Evolutionary conservation across 1,284 basidiomycete species (phyloP), one percentile per base, ranked within the genome.

Genomic region (Sanghuangporus weigelae): DNA sequence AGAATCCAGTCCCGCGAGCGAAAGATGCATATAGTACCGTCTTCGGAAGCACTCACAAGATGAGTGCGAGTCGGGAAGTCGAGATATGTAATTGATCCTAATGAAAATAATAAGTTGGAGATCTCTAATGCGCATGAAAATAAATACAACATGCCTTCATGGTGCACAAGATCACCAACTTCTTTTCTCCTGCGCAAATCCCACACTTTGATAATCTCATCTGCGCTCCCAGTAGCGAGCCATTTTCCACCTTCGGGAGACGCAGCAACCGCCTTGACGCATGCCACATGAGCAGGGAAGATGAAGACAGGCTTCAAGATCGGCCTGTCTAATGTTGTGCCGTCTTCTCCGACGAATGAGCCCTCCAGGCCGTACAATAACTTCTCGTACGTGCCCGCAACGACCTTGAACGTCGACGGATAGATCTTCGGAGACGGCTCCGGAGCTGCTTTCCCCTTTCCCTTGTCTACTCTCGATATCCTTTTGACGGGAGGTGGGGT

Each of bases 181-280:
- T 98, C 96, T 73, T 96, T 96, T 71, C 88, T 78, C 72, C 94
- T 81, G 60, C 89, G 82, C 67, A 98, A 74, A 78, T 98, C 95
- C 96, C 96, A 98, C n/a, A 98, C 89, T 74, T 98, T 98, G 72
- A 98, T 81, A 62, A 95, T 92, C 77, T 98, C 96, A 73, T 99
- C 96, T 38, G 92, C 86, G 67, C 93, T 95, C 0, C 95, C 96
- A 0, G 93, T 96, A 3, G 95, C 96, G 14, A 98, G 82, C 93
- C 95, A 98, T 77, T 97, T 98, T 1, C 93, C 94, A 39, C 93
- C 92, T 5, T 83, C 76, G 1, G 94, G 92, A 0, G 90, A 92
- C 0, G 91, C 89, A 0, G 93, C 92, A 4, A 96, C 89, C 8
- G 92, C 86, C 71, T 95, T 95, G 65, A 98, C 90, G 69, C 89